These are phyloP conservation scores for Millerago galiae DNA, from an alignment of 805 yeast species.

Conservation along the genomic window DNA sequence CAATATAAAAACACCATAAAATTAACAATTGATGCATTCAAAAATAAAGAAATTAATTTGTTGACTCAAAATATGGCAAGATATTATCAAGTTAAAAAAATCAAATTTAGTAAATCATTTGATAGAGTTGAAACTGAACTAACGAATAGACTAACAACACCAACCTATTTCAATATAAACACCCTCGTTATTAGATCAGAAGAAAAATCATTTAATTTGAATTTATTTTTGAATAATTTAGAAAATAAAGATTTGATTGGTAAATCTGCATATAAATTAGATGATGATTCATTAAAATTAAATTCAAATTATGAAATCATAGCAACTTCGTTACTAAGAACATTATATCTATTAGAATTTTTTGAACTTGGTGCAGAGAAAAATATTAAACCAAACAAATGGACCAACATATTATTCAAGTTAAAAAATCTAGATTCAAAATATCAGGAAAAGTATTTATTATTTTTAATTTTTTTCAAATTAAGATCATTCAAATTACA, in stretches of 20 bases:
- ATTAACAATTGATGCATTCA: slow-evolving; percentile 37
- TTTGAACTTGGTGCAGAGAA: slow-evolving; percentile 19
- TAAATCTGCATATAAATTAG: slow-evolving; percentile 11
- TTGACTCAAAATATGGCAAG: slow-evolving; percentile 71
- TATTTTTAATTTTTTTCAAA: slow-evolving; percentile 42
- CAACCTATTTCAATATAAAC: slow-evolving; percentile 38
- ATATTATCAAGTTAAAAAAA: slow-evolving; percentile 72
- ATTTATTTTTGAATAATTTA: slow-evolving; percentile 22
- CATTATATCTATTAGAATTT: slow-evolving; percentile 45
- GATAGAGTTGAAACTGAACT: slow-evolving; percentile 36
- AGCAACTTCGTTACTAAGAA: slow-evolving; percentile 48
- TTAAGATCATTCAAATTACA: slow-evolving; percentile 33
- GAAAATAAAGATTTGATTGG: slow-evolving; percentile 19
- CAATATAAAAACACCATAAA: slow-evolving; percentile 53
- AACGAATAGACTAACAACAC: slow-evolving; percentile 48
- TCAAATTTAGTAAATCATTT: slow-evolving; percentile 52
- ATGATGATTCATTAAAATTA: slow-evolving; percentile 28
- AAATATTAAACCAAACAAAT: slow-evolving; percentile 34
- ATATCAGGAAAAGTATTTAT: slow-evolving; percentile 35
- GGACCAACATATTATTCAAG: slow-evolving; percentile 44
- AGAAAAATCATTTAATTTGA: slow-evolving; percentile 23
- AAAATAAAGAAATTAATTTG: slow-evolving; percentile 59
- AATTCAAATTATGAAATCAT: slow-evolving; percentile 46
- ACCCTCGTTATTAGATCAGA: slow-evolving; percentile 27
- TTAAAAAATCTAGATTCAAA: slow-evolving; percentile 26